Evolutionary conservation across 345 rosid genomes (phyloP).

Genomic region (Populus euphratica): DNA sequence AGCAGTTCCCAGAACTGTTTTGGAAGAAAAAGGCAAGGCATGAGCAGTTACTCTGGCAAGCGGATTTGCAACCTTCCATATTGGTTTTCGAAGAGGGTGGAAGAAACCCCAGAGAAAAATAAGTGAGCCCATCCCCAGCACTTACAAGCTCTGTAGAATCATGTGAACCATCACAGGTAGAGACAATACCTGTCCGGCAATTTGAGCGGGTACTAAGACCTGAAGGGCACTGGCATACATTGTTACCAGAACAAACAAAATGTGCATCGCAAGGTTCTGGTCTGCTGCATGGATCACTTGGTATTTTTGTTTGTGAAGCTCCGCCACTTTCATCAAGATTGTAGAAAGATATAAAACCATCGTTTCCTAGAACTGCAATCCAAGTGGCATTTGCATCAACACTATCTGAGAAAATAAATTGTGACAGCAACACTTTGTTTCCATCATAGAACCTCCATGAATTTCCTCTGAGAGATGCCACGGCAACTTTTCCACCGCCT

Average conservation of each 20-base stretch:
- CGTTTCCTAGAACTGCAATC: slow-evolving; percentile 66
- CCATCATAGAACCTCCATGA: slow-evolving; percentile 79
- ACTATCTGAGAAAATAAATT: slow-evolving; percentile 38
- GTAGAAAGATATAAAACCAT: slow-evolving; percentile 60
- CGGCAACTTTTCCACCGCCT: slow-evolving; percentile 39
- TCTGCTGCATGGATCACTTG: slow-evolving; percentile 55
- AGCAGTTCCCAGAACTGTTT: slow-evolving; percentile 65
- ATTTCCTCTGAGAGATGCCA: slow-evolving; percentile 49
- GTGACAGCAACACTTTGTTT: slow-evolving; percentile 49
- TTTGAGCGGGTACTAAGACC: slow-evolving; percentile 32
- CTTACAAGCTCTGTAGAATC: slow-evolving; percentile 44
- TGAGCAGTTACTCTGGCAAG: slow-evolving; percentile 68
- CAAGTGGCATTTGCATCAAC: slow-evolving; percentile 52
- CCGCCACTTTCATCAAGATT: slow-evolving; percentile 31
- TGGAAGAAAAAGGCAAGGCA: slow-evolving; percentile 73
- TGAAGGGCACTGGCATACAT: slow-evolving; percentile 59
- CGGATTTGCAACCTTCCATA: slow-evolving; percentile 61
- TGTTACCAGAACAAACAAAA: slow-evolving; percentile 46
- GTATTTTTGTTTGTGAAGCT: slow-evolving; percentile 52
- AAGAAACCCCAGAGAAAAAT: slow-evolving; percentile 60
- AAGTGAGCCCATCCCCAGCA: slow-evolving; percentile 50
- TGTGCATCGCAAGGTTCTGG: slow-evolving; percentile 69
- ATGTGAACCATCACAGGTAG: slow-evolving; percentile 47
- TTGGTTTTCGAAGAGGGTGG: slow-evolving; percentile 48
- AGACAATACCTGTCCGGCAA: slow-evolving; percentile 51